Evolutionary conservation across 768 basidiomycete genomes (phyloP).

Genomic region (Boletus subcaerulescens): DNA sequence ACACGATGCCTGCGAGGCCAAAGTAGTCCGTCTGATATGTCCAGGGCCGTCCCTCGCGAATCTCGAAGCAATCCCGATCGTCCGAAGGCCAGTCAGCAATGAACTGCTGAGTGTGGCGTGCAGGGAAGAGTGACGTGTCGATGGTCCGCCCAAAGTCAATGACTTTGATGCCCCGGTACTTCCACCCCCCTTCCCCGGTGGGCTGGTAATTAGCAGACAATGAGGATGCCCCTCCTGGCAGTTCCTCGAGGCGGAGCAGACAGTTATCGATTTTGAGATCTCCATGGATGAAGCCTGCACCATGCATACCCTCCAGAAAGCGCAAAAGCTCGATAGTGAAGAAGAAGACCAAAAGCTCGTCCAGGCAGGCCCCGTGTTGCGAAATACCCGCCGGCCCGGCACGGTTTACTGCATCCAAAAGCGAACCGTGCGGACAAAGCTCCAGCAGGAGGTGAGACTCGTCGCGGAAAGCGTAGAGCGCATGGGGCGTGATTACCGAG

Average conservation of each 20-base stretch:
- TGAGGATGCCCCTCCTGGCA: conserved; percentile 62
- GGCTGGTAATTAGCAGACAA: conserved; percentile 81
- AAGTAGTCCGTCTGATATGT: conserved; percentile 95
- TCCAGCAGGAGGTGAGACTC: conserved; percentile 90
- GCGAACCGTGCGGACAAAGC: conserved; percentile 85
- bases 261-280: conserved; percentile 99
- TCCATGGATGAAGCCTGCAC: conserved; percentile 87
- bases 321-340: conserved; percentile 90
- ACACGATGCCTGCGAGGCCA: conserved; percentile 91
- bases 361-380: conserved; percentile 77
- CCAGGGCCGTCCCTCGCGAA: conserved; percentile 82
- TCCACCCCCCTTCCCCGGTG: conserved; percentile 81
- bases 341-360: conserved; percentile 93
- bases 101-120: conserved; percentile 63
- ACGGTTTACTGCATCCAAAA: conserved; percentile 89
- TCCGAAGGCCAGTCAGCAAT: conserved; percentile 87
- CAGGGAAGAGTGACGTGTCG: conserved; percentile 79
- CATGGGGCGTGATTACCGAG: conserved; percentile 75
- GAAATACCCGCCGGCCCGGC: conserved; percentile 72
- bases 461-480: conserved; percentile 80
- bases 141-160: conserved; percentile 98
- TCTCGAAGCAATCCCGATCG: conserved; percentile 89
- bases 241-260: conserved; percentile 85
- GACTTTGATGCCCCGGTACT: conserved; percentile 80
- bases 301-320: conserved; percentile 78